Conservation (phyloP, 2,329 filamentous ascomycete species). For the Fusarium gaditjirri region DNA sequence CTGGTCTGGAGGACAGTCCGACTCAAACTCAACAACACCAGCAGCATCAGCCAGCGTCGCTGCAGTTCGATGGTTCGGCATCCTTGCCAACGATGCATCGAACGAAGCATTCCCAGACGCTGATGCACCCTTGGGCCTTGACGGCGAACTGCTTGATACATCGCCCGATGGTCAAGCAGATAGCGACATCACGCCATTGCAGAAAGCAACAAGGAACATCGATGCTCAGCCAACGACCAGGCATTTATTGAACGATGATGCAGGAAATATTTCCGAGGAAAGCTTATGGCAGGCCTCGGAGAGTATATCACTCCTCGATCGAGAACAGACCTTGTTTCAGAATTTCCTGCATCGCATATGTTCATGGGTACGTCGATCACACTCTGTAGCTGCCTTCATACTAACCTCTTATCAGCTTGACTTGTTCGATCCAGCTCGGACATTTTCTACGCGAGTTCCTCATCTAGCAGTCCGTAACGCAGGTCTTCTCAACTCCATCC, state of each 20-base stretch:
- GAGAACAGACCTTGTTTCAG: conserved; percentile 39
- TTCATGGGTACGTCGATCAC: conserved; percentile 32
- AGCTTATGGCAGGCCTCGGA: conserved; percentile 38
- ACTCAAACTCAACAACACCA: conserved; percentile 37
- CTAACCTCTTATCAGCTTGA: conserved; percentile 24
- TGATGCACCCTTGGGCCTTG: neutral
- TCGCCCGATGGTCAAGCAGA: conserved; percentile 1
- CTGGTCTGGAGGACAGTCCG: conserved; percentile 17
- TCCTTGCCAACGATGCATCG: conserved; percentile 34
- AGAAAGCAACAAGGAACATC: conserved; percentile 33
- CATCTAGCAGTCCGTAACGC: conserved; percentile 53
- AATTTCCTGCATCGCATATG: conserved; percentile 42
- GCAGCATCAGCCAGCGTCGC: conserved; percentile 39
- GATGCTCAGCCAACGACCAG: conserved; percentile 17
- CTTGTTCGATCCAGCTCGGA: conserved; percentile 37
- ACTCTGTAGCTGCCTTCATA: too few relatives aligned
- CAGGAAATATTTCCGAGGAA: conserved; percentile 2
- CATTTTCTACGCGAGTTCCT: conserved; percentile 36
- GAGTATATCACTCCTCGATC: conserved; percentile 34
- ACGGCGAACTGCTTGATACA: conserved; percentile 19
- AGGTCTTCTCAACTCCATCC: conserved; percentile 66
- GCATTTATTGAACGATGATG: neutral
- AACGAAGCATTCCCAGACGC: neutral
- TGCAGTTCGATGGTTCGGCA: conserved; percentile 42
- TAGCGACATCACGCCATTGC: conserved; percentile 23